phyloP scores from a whole-genome alignment of 129 eudicot genomes.

The Centella asiatica region DNA sequence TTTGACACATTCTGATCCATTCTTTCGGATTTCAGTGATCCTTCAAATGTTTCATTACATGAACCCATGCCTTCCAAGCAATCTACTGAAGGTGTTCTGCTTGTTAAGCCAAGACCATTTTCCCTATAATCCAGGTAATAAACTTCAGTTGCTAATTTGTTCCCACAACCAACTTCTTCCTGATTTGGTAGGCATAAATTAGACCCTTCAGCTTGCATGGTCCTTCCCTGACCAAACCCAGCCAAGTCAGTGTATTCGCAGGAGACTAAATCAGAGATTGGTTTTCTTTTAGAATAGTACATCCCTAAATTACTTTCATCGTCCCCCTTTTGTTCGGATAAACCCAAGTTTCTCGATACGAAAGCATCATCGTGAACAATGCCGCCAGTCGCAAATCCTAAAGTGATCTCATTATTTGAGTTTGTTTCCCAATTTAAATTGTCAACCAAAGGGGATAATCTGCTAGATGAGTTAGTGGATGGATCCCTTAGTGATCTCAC shows the following conservation, averaged over 20 bases:
- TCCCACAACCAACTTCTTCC: constrained; percentile 27
- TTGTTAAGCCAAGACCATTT: constrained; percentile 26
- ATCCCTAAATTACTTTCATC: constrained; percentile 26
- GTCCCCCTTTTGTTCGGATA: constrained; percentile 28
- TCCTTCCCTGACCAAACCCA: constrained; percentile 14
- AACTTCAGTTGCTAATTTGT: constrained; percentile 29
- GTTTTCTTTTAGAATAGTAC: constrained; percentile 26
- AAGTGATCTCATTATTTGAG: constrained; percentile 51
- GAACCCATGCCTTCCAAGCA: constrained; percentile 48
- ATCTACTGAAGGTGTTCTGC: constrained; percentile 41
- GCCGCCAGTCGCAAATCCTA: constrained; percentile 38
- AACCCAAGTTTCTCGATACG: constrained; percentile 24
- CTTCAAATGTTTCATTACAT: constrained; percentile 51
- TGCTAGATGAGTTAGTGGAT: constrained; percentile 72
- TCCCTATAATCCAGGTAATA: constrained; percentile 30
- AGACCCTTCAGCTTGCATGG: constrained; percentile 19
- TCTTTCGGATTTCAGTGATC: constrained; percentile 28
- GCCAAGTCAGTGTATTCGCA: constrained; percentile 21
- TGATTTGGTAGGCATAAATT: constrained; percentile 16
- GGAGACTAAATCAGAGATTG: constrained; percentile 16
- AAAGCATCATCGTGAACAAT: constrained; percentile 13
- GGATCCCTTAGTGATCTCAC: constrained; percentile 98
- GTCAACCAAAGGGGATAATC: constrained; percentile 50
- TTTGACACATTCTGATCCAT: constrained; percentile 24
- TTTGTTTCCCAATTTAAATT: constrained; percentile 77